Percentiles rank a stretch among this genome's conserved stretches.
Evolutionary conservation across 75 land plant genomes (phyloP).

Genomic region (Sequoiadendron giganteum): DNA sequence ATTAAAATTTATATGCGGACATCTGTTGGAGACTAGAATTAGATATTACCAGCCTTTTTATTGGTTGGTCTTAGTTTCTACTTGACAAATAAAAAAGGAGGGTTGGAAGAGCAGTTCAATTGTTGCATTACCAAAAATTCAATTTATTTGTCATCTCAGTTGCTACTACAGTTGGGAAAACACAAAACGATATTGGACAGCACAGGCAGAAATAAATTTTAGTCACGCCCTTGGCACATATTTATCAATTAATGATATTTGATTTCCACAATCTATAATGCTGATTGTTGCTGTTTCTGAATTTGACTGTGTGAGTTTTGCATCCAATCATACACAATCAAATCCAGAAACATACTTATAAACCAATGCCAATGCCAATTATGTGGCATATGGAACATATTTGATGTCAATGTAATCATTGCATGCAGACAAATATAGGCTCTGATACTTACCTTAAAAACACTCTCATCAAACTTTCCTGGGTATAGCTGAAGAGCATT

Average conservation of each 20-base stretch:
- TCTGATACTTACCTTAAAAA: slow-evolving; percentile 58
- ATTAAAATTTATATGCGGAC: neutral
- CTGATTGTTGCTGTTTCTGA: no score
- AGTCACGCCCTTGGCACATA: neutral
- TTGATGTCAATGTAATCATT: neutral
- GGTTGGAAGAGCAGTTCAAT: neutral
- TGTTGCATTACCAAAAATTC: neutral
- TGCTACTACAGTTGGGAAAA: neutral
- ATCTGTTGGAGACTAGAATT: neutral
- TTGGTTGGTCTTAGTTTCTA: neutral
- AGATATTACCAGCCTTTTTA: neutral
- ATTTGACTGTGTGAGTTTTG: no score
- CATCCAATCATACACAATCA: no score
- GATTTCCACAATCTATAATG: no score
- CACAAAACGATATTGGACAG: neutral
- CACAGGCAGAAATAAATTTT: neutral
- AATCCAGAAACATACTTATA: no score
- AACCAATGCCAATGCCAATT: neutral
- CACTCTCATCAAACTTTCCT: slow-evolving; percentile 67
- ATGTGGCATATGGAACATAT: neutral
- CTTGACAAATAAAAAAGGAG: neutral
- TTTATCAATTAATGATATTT: neutral
- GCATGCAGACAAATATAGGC: neutral
- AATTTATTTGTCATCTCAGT: neutral
- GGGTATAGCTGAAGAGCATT: slow-evolving; percentile 70